These are phyloP conservation scores for Malania oleifera DNA, from an alignment of 164 flowering plant genomes.

Conservation along the genomic window DNA sequence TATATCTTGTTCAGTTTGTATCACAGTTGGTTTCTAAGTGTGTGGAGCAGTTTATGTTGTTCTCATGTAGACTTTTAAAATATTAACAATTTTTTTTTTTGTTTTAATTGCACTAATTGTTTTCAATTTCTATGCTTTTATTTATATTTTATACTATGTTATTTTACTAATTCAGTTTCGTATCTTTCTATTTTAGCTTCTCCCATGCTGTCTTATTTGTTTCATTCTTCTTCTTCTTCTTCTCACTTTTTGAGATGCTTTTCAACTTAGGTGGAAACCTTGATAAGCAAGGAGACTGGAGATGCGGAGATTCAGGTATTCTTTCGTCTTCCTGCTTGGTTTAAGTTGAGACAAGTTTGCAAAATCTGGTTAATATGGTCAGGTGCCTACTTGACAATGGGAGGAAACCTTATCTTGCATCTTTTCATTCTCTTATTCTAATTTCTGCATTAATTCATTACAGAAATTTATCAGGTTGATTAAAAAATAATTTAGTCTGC, in stretches of 20 bases:
- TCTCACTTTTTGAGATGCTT: neutral
- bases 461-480: neutral
- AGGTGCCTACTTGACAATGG: neutral
- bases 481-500: neutral
- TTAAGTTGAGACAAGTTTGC: neutral
- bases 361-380: neutral
- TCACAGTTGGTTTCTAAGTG: no score
- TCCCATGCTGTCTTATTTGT: neutral
- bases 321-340: neutral
- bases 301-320: constrained; percentile 87
- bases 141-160: no score
- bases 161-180: no score
- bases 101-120: no score
- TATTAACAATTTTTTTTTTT: no score
- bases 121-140: no score
- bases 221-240: neutral
- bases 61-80: no score
- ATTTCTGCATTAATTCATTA: neutral
- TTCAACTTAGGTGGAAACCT: constrained; percentile 63
- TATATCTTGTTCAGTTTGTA: no score
- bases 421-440: neutral
- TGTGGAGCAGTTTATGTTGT: no score
- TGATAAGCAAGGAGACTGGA: constrained; percentile 47
- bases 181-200: no score
- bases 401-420: neutral